Base-by-base conservation (phyloP, 1,139 yeast species). In the Torulaspora globosa region DNA sequence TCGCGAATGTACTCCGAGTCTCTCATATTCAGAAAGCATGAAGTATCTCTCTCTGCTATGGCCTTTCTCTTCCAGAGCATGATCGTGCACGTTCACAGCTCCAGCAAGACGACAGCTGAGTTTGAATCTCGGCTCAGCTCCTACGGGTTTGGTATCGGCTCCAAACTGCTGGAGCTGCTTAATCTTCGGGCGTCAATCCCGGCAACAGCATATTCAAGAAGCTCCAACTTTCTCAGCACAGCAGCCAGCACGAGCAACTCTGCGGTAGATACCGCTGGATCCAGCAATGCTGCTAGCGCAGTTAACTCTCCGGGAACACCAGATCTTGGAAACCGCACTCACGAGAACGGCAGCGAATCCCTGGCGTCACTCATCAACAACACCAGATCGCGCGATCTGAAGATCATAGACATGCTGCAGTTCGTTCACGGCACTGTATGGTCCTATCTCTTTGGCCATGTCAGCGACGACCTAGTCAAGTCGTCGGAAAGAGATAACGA, bases 391-490 rank as follows among this genome's bases (percentile, higher is more conserved):
- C 60, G 98, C 57, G 95, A 87, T 57, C 76, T 79, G 23, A 79
- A 75, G 51, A 74, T 89, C 2, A 73, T 92, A 21, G 96, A 89
- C 41, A 76, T 88, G 16, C 69, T 92, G 44, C 96, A 90, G 59
- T 88, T 86, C 63, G 79, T 92, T 10, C 92, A 88, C 58, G 80
- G 90, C 0, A 75, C 80, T 0, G 75, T 94, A 34, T 92, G 98
- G 98, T 77, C 75, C 50, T 73, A 84, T 12, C 67, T 90, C 16
- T 92, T 92, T 68, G 95, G 92, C 9, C 81, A 80, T 59, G 72
- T 77, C 0, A 96, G 97, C 19, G 92, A 89, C 66, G 95, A 85
- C 48, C 70, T 94, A 48, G 97, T 92, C 56, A 84, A 84, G 65
- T 84, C 95, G 1, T 86, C 87, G 45, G 96, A 90, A 41, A 75